These are phyloP conservation scores for Pseudogymnoascus sp. DNA, from an alignment of 2,329 filamentous ascomycete genomes.

Conservation along the genomic window DNA sequence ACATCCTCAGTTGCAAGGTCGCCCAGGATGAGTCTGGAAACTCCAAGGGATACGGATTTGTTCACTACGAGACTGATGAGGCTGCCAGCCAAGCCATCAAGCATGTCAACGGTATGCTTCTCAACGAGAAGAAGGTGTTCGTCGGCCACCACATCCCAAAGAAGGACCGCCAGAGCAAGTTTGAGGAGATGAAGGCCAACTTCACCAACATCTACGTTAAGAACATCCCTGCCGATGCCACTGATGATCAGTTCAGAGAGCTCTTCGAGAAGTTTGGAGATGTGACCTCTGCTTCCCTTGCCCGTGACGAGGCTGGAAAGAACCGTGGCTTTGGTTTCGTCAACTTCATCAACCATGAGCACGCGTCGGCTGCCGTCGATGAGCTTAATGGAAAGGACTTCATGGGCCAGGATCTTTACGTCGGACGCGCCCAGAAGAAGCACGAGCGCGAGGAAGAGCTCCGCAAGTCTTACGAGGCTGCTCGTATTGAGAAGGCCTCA, in stretches of 20 bases:
- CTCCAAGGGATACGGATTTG: constrained; percentile 98
- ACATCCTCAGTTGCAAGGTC: constrained; percentile 99
- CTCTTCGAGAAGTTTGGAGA: constrained; percentile 89
- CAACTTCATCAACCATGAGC: constrained; percentile 89
- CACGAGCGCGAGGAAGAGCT: constrained; percentile 99
- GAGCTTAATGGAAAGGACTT: constrained; percentile 87
- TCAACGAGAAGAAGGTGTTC: constrained; percentile 99
- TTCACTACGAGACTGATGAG: constrained; percentile 99
- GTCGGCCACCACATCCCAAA: constrained; percentile 99
- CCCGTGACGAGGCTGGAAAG: constrained; percentile 81
- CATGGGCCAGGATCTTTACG: constrained; percentile 91
- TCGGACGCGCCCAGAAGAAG: constrained; percentile 99
- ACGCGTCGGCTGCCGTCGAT: constrained; percentile 77
- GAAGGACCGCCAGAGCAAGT: constrained; percentile 99
- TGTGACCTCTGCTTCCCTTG: constrained; percentile 90
- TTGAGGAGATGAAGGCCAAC: constrained; percentile 99
- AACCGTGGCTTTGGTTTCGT: constrained; percentile 94
- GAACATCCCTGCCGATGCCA: constrained; percentile 79
- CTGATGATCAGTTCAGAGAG: constrained; percentile 88
- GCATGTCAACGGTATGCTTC: constrained; percentile 97
- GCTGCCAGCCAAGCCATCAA: constrained; percentile 96
- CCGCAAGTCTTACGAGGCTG: constrained; percentile 96
- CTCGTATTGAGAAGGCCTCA: constrained; percentile 93
- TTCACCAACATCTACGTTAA: constrained; percentile 99
- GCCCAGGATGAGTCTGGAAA: constrained; percentile 93